Percentiles rank a stretch among this genome's conserved stretches.
Evolutionary conservation across 495 filamentous ascomycete genomes (phyloP).

Genomic region (Trichoderma asperelloides): DNA sequence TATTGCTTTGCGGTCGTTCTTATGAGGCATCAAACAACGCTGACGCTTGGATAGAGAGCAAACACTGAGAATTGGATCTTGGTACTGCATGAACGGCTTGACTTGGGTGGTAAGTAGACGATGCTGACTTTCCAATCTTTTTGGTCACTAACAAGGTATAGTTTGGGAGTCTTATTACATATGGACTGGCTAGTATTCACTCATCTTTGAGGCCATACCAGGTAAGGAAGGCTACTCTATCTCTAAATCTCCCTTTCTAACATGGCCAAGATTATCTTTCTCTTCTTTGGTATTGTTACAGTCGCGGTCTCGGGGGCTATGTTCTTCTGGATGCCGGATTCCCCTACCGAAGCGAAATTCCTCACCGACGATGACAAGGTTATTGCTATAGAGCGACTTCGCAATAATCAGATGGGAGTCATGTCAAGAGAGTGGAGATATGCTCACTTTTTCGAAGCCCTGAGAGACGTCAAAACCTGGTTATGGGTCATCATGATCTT

Average conservation of each 20-base stretch:
- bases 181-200: conserved; percentile 1
- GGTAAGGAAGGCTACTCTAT: conserved; percentile 32
- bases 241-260: conserved; percentile 26
- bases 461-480: conserved; percentile 57
- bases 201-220: conserved; percentile 32
- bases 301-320: conserved; percentile 30
- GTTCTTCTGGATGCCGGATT: conserved; percentile 48
- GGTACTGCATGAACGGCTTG: conserved; percentile 45
- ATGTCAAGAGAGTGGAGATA: conserved; percentile 33
- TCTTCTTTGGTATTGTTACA: conserved; percentile 43
- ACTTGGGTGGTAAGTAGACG: conserved; percentile 26
- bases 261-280: conserved; percentile 52
- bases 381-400: conserved; percentile 47
- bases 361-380: conserved; percentile 50
- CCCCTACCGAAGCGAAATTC: conserved; percentile 50
- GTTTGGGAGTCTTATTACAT: conserved; percentile 8
- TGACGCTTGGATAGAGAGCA: conserved; percentile 14
- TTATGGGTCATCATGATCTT: conserved; percentile 35
- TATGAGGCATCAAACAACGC: no score
- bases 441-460: conserved; percentile 48
- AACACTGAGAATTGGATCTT: conserved; percentile 40
- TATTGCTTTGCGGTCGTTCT: not conserved
- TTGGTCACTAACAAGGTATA: not conserved
- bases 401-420: conserved; percentile 39
- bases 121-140: not conserved